A percentile compares a stretch with the other conserved stretches of the same genome.
These are phyloP conservation scores for Pseudomassariella vexata DNA, from an alignment of 2,329 filamentous ascomycete genomes.

Conservation along the genomic window DNA sequence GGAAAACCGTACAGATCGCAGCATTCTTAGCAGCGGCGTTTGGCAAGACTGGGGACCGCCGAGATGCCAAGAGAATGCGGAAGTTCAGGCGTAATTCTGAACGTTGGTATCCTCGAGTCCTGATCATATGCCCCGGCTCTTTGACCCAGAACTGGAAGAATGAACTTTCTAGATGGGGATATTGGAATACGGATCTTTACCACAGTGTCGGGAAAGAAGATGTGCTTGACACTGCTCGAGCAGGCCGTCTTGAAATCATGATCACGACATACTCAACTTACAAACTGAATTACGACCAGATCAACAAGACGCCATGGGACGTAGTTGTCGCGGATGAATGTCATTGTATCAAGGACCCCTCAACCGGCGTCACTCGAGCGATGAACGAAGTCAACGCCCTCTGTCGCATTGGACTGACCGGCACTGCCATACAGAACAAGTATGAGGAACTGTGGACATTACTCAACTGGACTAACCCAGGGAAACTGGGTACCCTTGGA, in stretches of 20 bases:
- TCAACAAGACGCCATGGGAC: constrained; percentile 90
- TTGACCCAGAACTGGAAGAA: constrained; percentile 88
- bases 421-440: constrained; percentile 95
- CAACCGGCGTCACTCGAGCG: constrained; percentile 71
- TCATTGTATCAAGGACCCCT: constrained; percentile 77
- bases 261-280: constrained; percentile 95
- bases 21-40: constrained; percentile 88
- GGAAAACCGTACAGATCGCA: constrained; percentile 94
- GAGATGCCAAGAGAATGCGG: constrained; percentile 81
- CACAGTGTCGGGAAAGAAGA: constrained; percentile 68
- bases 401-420: constrained; percentile 87
- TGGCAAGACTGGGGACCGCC: constrained; percentile 85
- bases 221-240: constrained; percentile 64
- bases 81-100: constrained; percentile 63
- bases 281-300: constrained; percentile 61
- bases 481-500: constrained; percentile 53
- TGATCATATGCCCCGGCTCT: constrained; percentile 85
- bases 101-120: constrained; percentile 74
- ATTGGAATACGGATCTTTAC: constrained; percentile 84
- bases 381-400: constrained; percentile 89
- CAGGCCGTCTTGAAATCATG: constrained; percentile 80
- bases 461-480: constrained; percentile 93
- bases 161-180: constrained; percentile 86
- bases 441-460: constrained; percentile 97
- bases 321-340: constrained; percentile 93